Base-by-base conservation (phyloP, 805 yeast species). In the Yarrowia porcina region DNA sequence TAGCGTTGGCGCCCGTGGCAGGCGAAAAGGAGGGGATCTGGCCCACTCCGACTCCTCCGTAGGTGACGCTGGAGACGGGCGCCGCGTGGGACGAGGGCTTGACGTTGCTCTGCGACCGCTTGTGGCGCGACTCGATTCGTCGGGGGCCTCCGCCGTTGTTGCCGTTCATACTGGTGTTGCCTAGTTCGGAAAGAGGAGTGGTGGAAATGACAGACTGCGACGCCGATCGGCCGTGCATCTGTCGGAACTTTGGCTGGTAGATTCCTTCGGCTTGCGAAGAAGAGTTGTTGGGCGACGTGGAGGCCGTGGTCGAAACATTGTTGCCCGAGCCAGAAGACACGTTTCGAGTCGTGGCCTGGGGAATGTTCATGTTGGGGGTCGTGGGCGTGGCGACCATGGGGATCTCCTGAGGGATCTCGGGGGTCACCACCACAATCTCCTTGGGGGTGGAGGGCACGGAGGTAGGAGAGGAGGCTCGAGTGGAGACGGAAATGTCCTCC, bases 151-250 rank as follows among this genome's bases (percentile, higher is more conserved):
- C 44, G 59, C 59, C 59, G 38, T 52, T 52, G 44, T 52, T 52
- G 32, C 59, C 59, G 28, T 52, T 52, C 59, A 52, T 52, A 27
- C 59, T 52, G 44, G 44, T 25, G 44, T 36, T 52, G 44, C 44
- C 44, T 10, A 52, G 44, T 52, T 52, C 59, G 27, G 61, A 56
- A 30, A 56, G 61, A 18, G 61, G 61, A 3, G 47, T 39, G 21
- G 61, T 56, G 20, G 61, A 56, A 13, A 52, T 52, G 59, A 52
- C 59, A 23, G 59, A 52, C 44, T 52, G 59, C 25, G 59, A 52
- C 18, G 33, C 38, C n/a, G 59, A 52, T 23, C 59, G 59, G 23
- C 59, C 33, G 33, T 52, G 59, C 9, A 30, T 50, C 59, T 52
- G 59, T 35, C 59, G 59, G 59, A 52, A 35, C 59, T 52, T 52